Percentiles rank a stretch among this genome's conserved stretches.
phyloP scores from a whole-genome alignment of 2,329 filamentous ascomycete genomes.

The Fusarium nanum region DNA sequence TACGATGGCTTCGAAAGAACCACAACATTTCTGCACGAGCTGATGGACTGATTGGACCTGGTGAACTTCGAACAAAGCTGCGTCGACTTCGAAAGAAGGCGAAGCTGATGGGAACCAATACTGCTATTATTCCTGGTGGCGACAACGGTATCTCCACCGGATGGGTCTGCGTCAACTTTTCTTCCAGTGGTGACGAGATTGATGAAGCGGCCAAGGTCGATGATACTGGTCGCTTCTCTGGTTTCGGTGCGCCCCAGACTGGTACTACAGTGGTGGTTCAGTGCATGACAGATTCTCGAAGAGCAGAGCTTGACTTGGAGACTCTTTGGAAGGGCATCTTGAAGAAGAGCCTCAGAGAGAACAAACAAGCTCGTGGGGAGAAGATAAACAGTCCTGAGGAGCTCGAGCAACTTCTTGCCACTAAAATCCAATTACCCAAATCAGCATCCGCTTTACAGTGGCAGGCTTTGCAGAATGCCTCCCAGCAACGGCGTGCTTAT shows the following conservation, averaged over 20 bases:
- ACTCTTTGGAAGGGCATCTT: conserved; percentile 61
- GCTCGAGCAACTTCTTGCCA: conserved; percentile 48
- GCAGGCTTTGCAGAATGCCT: conserved; percentile 51
- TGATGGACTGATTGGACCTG: conserved; percentile 88
- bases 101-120: conserved; percentile 79
- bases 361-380: conserved; percentile 49
- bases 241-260: conserved; percentile 72
- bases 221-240: conserved; percentile 71
- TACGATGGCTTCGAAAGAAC: conserved; percentile 82
- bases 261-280: conserved; percentile 68
- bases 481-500: conserved; percentile 51
- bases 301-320: conserved; percentile 66
- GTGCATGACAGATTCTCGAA: conserved; percentile 66
- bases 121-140: conserved; percentile 70
- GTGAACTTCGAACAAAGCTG: conserved; percentile 90
- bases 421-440: conserved; percentile 50
- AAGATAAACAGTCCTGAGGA: conserved; percentile 37
- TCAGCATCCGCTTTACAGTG: conserved; percentile 50
- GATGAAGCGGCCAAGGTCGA: conserved; percentile 59
- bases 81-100: conserved; percentile 83
- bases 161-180: conserved; percentile 95
- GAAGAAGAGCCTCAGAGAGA: conserved; percentile 50
- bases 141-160: conserved; percentile 93
- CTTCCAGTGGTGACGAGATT: conserved; percentile 70
- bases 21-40: conserved; percentile 81